phyloP scores from a whole-genome alignment of 108 stramenopile species.

The Nannochloropsis oceanica region DNA sequence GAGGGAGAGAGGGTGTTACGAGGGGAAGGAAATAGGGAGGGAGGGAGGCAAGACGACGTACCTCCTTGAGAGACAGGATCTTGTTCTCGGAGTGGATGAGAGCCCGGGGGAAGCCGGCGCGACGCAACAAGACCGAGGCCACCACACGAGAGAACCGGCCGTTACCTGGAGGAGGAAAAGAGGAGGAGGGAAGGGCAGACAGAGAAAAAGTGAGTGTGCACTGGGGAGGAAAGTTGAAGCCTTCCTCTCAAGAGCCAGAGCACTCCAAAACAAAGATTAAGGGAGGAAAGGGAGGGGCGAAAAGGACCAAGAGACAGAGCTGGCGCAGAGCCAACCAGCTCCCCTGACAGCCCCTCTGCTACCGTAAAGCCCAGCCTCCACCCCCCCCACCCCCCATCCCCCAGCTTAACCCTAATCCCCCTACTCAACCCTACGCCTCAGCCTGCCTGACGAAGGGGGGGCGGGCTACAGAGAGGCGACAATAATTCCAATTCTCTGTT shows the following conservation, averaged over 20 bases:
- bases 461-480: too few relatives aligned
- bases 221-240: not conserved
- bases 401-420: too few relatives aligned
- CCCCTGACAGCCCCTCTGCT: too few relatives aligned
- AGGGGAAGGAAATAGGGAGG: not conserved
- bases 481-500: too few relatives aligned
- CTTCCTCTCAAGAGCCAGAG: not conserved
- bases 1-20: not conserved
- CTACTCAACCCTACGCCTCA: too few relatives aligned
- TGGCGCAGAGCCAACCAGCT: too few relatives aligned
- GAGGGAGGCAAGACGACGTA: not conserved
- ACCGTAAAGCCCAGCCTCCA: too few relatives aligned
- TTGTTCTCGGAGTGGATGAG: not conserved
- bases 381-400: too few relatives aligned
- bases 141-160: not conserved
- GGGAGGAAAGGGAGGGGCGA: too few relatives aligned
- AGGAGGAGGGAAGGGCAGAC: not conserved
- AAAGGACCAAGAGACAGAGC: too few relatives aligned
- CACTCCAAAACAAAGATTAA: not conserved
- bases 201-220: not conserved
- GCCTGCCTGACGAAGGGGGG: too few relatives aligned
- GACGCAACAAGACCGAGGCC: not conserved
- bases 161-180: not conserved
- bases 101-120: not conserved
- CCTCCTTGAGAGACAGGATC: not conserved